Evolutionary conservation across 192 early-diverging fungal species (phyloP).

Genomic region (Backusella liffmaniae): DNA sequence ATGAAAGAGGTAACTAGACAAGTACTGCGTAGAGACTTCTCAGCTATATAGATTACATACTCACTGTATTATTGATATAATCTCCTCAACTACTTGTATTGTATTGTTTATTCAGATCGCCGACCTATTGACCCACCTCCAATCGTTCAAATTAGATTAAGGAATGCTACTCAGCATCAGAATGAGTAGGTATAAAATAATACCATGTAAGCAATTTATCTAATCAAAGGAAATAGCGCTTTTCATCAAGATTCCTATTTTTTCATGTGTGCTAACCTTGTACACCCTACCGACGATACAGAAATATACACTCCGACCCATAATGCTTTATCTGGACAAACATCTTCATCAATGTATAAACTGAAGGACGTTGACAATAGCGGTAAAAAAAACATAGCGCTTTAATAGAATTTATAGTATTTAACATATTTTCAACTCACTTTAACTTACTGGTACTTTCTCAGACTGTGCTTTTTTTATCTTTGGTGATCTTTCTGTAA

Average conservation of each 20-base stretch:
- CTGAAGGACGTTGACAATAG: slow-evolving; percentile 79
- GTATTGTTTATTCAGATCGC: slow-evolving; percentile 23
- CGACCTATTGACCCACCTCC: slow-evolving; percentile 33
- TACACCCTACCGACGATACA: slow-evolving; percentile 68
- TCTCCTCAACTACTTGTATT: not conserved
- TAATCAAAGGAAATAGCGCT: slow-evolving; percentile 3
- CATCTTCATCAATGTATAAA: slow-evolving; percentile 84
- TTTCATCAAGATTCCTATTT: slow-evolving; percentile 81
- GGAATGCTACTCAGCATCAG: slow-evolving; percentile 8
- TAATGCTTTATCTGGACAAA: slow-evolving; percentile 85
- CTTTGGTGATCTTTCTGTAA: slow-evolving; percentile 89
- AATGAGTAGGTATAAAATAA: slow-evolving; percentile 12
- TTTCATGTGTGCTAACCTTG: slow-evolving; percentile 93
- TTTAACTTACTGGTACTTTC: not conserved
- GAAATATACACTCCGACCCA: slow-evolving; percentile 74
- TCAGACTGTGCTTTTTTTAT: slow-evolving; percentile 89
- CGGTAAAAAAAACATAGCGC: slow-evolving; percentile 17
- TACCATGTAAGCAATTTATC: not conserved
- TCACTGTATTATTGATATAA: not conserved
- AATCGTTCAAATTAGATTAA: slow-evolving; percentile 27
- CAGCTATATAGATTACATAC: no score
- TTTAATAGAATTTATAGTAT: not conserved
- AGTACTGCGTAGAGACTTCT: no score
- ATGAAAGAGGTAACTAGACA: slow-evolving; percentile 31
- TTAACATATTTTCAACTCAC: not conserved